Evolutionary conservation across 2,329 filamentous ascomycete genomes (phyloP).

Genomic region (Akanthomyces uredinophilus): DNA sequence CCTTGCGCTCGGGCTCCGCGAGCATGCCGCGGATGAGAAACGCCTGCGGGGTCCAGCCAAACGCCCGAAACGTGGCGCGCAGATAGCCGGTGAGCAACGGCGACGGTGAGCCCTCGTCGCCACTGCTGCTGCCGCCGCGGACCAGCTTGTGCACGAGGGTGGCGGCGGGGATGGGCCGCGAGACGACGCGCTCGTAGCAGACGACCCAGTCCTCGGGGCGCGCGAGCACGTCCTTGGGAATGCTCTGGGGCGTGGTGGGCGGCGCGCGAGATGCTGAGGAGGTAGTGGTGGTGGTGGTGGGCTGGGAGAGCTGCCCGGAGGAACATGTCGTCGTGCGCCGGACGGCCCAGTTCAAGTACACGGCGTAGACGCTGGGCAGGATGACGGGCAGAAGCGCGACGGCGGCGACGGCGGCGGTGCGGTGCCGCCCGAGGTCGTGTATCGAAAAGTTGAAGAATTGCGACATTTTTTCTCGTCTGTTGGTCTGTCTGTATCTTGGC

Average conservation of each 20-base stretch:
- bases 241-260: slow-evolving; percentile 5
- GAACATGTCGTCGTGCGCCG: slow-evolving; percentile 13
- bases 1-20: slow-evolving; percentile 17
- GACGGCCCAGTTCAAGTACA: slow-evolving; percentile 15
- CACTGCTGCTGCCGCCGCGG: no score
- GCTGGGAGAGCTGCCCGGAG: background rate
- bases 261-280: background rate
- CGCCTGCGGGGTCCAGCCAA: slow-evolving; percentile 30
- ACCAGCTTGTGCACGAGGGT: slow-evolving; percentile 3
- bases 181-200: slow-evolving; percentile 25
- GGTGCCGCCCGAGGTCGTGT: background rate
- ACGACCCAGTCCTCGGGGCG: slow-evolving; percentile 23
- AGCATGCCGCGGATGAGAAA: slow-evolving; percentile 24
- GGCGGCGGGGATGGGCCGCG: slow-evolving; percentile 19
- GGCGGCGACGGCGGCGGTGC: background rate
- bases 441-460: background rate
- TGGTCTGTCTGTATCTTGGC: background rate
- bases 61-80: slow-evolving; percentile 27
- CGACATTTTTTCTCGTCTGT: background rate
- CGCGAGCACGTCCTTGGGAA: slow-evolving; percentile 21
- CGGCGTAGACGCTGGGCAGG: slow-evolving; percentile 16
- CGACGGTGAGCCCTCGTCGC: slow-evolving; percentile 18
- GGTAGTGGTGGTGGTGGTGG: background rate
- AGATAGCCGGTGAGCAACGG: slow-evolving; percentile 24
- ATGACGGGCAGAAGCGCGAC: slow-evolving; percentile 13